Evolutionary conservation across 441 rosid genomes (phyloP), one percentile per base, ranked within the genome.

Genomic region (Pelargonium australe): DNA sequence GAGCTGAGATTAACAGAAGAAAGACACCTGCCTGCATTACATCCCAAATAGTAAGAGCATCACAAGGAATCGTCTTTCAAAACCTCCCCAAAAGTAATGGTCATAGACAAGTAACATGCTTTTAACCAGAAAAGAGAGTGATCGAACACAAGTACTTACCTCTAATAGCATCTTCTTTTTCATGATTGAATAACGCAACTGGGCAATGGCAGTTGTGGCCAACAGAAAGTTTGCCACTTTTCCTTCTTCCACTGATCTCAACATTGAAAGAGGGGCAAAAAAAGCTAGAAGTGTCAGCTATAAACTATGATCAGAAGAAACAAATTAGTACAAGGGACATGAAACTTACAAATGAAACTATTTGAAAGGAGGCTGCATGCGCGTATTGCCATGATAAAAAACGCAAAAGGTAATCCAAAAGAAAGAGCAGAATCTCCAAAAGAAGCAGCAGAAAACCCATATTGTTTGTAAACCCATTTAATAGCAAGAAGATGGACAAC

Each of bases 281-380:
- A 65, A 16, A 72, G 67, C 5, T 28, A 4, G 23, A 19, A 55
- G 61, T 19, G 63, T 66, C 69, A 79, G 72, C 40, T 68, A 64
- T 57, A 77, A 28, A 25, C 51, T 44, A 8, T 60, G 58, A 72
- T 67, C 65, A 72, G 43, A 17, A 66, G 31, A 57, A 57, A 58
- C 62, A 55, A 62, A 62, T 62, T 13, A 40, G 57, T 61, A 71
- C 1, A 20, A 65, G 28, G 70, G 71, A 67, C 61, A 14, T 41
- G 70, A 70, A 74, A 82, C 99, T 86, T 87, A 95, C 99, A 81
- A 49, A 95, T 92, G 72, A 79, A 95, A 78, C 98, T 95, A 80
- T 92, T 95, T 64, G 98, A 95, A 73, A 95, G 90, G 71, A 95
- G 84, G 87, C 99, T 95, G 85, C 85, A 78, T 49, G 92, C 89